Percentiles rank a stretch among this genome's conserved stretches.
Conservation (phyloP, 2,329 filamentous ascomycete genomes). For the Lecanicillium sp. region DNA sequence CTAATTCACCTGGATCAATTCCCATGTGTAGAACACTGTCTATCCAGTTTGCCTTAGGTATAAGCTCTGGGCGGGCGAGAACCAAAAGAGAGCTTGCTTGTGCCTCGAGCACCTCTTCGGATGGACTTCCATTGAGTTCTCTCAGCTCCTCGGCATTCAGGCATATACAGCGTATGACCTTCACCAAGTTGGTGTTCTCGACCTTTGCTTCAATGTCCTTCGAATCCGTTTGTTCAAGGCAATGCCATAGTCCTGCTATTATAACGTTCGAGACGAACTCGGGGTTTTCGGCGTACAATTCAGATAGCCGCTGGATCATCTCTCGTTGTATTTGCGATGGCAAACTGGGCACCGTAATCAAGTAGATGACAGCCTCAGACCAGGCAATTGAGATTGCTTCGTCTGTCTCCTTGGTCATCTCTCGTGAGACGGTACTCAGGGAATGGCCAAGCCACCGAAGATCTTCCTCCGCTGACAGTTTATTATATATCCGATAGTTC, state of each 20-base stretch:
- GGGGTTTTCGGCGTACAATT: slow-evolving; percentile 54
- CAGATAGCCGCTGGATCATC: slow-evolving; percentile 52
- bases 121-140: slow-evolving; percentile 31
- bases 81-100: slow-evolving; percentile 74
- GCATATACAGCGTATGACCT: slow-evolving; percentile 55
- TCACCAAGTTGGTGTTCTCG: slow-evolving; percentile 54
- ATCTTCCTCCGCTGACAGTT: slow-evolving; percentile 67
- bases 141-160: slow-evolving; percentile 42
- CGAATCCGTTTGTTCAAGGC: slow-evolving; percentile 58
- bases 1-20: slow-evolving; percentile 75
- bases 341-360: slow-evolving; percentile 56
- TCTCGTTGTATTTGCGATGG: slow-evolving; percentile 56
- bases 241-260: slow-evolving; percentile 69
- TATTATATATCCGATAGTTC: slow-evolving; percentile 76
- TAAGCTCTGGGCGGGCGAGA: slow-evolving; percentile 66
- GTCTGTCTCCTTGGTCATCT: slow-evolving; percentile 39
- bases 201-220: slow-evolving; percentile 74
- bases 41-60: slow-evolving; percentile 81
- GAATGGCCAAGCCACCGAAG: slow-evolving; percentile 68
- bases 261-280: slow-evolving; percentile 53
- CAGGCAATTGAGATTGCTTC: slow-evolving; percentile 57
- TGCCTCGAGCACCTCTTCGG: slow-evolving; percentile 44
- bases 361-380: slow-evolving; percentile 79
- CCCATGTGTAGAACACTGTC: slow-evolving; percentile 72
- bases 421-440: slow-evolving; percentile 51